Base-by-base conservation (phyloP, 257 asterid genomes). In the Nicotiana noctiflora region DNA sequence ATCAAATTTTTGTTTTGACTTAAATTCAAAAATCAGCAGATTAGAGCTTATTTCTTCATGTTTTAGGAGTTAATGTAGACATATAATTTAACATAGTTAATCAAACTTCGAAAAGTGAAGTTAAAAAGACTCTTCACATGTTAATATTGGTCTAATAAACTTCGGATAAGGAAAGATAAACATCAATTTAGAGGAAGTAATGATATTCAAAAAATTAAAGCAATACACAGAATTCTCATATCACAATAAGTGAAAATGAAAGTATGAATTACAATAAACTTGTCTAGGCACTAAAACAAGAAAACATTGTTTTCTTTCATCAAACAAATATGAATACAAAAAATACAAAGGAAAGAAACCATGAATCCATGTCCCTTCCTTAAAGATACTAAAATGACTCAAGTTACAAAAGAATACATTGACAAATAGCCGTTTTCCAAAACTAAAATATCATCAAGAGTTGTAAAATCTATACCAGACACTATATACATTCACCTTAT, bases 401-500 rank as follows among this genome's bases (percentile, higher is more conserved):
- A 53, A 32, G 49, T 82, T 85, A 83, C 89, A 86, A 87, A 87
- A 84, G 85, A 84, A 87, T 82, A 81, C 82, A 83, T 60, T 66
- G 76, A 79, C 76, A 67, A 82, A 78, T 77, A 37, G 75, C 86
- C 83, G 77, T 87, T 72, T 8, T 27, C 74, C 66, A 60, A 3
- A 74, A 79, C 81, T 75, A 29, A 40, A 32, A 62, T 64, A 80
- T 82, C 79, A 76, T 75, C 67, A 2, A 79, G 62, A 79, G 82
- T 46, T 23, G 79, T 13, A 81, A 85, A 81, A 79, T 76, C 81
- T 83, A 80, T 82, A 53, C 79, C 81, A 59, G 52, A 83, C 80
- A 82, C 86, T 86, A 88, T 91, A 81, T 88, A 91, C 91, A 88
- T 78, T 57, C 82, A 79, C 76, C 65, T 56, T 70, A 68, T 64